A percentile compares a stretch with the other conserved stretches of the same genome.
Evolutionary conservation across 495 filamentous ascomycete species (phyloP).

Genomic region (Aspergillus nidulans): DNA sequence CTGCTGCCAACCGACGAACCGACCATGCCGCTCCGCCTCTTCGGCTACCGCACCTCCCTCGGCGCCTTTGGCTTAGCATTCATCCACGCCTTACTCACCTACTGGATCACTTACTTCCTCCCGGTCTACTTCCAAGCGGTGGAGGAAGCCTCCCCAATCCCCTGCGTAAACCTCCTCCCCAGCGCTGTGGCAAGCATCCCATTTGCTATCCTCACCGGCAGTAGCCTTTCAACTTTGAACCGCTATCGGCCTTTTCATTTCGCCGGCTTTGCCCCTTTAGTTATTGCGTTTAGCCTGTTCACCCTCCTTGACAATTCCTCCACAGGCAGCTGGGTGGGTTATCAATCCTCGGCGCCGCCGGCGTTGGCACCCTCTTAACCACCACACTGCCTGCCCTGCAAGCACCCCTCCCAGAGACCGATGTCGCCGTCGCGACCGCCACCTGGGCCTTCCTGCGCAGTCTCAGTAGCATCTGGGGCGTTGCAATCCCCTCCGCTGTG

Average conservation of each 20-base stretch:
- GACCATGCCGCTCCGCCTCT: constrained; percentile 44
- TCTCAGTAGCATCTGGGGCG: constrained; percentile 1
- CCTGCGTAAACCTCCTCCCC: constrained; percentile 43
- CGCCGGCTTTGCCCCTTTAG: constrained; percentile 45
- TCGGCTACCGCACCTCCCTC: constrained; percentile 41
- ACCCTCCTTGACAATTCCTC: constrained; percentile 42
- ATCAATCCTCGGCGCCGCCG: constrained; percentile 46
- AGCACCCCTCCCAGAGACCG: constrained; percentile 19
- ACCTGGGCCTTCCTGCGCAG: constrained; percentile 5
- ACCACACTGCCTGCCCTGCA: constrained; percentile 44
- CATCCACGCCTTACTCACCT: constrained; percentile 47
- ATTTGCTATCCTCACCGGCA: constrained; percentile 43
- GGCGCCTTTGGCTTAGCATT: constrained; percentile 38
- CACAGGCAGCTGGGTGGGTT: constrained; percentile 39
- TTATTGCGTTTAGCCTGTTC: constrained; percentile 43
- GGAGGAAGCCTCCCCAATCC: constrained; percentile 39
- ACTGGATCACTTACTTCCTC: constrained; percentile 43
- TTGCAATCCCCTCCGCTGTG: not conserved
- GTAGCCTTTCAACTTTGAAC: constrained; percentile 38
- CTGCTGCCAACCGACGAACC: constrained; percentile 33
- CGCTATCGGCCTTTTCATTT: constrained; percentile 48
- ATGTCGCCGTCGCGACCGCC: not conserved
- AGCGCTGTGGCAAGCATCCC: constrained; percentile 47
- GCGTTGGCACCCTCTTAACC: constrained; percentile 45
- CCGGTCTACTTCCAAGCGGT: constrained; percentile 50